A percentile compares a stretch with the other conserved stretches of the same genome.
Evolutionary conservation across 2,329 filamentous ascomycete genomes (phyloP).

Genomic region (Dryadomyces quercivorus): DNA sequence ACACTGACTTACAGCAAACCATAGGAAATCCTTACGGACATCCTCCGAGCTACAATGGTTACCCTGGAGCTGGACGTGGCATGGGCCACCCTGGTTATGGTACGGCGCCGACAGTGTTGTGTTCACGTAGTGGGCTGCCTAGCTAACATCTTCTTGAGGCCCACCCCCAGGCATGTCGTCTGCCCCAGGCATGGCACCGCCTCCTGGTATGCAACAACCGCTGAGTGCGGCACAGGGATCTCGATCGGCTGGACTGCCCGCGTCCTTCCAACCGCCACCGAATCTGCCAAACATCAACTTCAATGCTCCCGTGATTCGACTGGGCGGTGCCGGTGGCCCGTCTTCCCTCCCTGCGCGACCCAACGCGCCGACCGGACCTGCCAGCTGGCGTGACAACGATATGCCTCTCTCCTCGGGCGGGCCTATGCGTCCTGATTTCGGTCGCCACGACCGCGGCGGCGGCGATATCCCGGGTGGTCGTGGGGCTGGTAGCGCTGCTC

Average conservation of each 20-base stretch:
- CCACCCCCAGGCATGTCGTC: slow-evolving; percentile 70
- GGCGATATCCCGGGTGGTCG: slow-evolving; percentile 18
- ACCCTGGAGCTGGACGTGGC: slow-evolving; percentile 52
- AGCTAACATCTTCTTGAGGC: slow-evolving; percentile 28
- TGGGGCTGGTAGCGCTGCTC: slow-evolving; percentile 10
- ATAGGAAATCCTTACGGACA: slow-evolving; percentile 51
- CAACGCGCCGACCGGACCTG: slow-evolving; percentile 40
- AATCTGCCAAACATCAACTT: slow-evolving; percentile 98
- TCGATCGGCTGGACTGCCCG: slow-evolving; percentile 67
- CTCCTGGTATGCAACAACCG: slow-evolving; percentile 66
- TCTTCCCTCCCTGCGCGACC: slow-evolving; percentile 11
- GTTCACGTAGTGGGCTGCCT: neutral
- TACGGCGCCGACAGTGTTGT: slow-evolving; percentile 23
- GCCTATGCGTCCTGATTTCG: slow-evolving; percentile 16
- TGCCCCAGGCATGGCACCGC: slow-evolving; percentile 67
- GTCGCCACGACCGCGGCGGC: slow-evolving; percentile 46
- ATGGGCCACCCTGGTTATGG: slow-evolving; percentile 76
- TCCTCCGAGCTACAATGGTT: slow-evolving; percentile 61
- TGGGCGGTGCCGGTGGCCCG: slow-evolving; percentile 50
- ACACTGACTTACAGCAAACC: neutral
- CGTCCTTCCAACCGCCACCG: slow-evolving; percentile 75
- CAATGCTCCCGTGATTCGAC: slow-evolving; percentile 86
- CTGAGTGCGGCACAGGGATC: slow-evolving; percentile 58
- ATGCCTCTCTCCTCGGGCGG: slow-evolving; percentile 22
- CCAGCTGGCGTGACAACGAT: slow-evolving; percentile 37